Evolutionary conservation across 2,329 filamentous ascomycete species (phyloP).

Genomic region (Fusarium albosuccineum): DNA sequence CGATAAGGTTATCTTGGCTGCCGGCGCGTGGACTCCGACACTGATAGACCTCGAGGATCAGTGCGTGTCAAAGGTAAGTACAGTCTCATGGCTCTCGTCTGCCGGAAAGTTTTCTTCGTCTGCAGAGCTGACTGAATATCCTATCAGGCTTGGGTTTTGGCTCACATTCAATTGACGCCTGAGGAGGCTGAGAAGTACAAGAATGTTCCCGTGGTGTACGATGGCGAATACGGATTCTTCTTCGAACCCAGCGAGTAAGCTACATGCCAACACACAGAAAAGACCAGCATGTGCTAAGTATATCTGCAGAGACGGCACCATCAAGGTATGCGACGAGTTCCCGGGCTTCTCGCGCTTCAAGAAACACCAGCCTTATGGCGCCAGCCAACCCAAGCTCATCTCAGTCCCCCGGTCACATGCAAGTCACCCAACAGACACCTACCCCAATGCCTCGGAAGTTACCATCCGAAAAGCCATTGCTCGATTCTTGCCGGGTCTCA

Average conservation of each 20-base stretch:
- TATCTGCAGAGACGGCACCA: conserved; percentile 2
- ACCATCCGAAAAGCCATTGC: conserved; percentile 13
- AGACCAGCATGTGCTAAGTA: background rate
- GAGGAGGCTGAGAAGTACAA: conserved; percentile 11
- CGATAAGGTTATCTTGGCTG: conserved; percentile 14
- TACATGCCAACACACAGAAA: background rate
- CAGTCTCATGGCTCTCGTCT: background rate
- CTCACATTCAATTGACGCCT: conserved; percentile 15
- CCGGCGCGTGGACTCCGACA: conserved; percentile 8
- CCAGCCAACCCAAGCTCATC: conserved; percentile 8
- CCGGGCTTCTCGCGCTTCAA: conserved; percentile 14
- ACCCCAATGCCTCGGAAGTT: conserved; percentile 7
- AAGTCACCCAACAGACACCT: conserved; percentile 16
- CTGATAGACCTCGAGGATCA: conserved; percentile 14
- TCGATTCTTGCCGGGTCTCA: conserved; percentile 8
- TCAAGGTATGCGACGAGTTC: conserved; percentile 23
- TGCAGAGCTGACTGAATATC: background rate
- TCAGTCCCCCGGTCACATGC: conserved; percentile 17
- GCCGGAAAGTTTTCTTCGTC: background rate
- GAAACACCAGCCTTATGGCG: conserved; percentile 8
- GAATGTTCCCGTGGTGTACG: conserved; percentile 11
- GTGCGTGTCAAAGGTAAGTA: conserved; percentile 19
- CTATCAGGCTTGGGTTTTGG: conserved; percentile 10
- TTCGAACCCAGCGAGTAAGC: conserved; percentile 19
- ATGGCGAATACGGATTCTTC: conserved; percentile 23